These are phyloP conservation scores for Echites panduratus DNA, from an alignment of 257 asterid species.

Conservation along the genomic window DNA sequence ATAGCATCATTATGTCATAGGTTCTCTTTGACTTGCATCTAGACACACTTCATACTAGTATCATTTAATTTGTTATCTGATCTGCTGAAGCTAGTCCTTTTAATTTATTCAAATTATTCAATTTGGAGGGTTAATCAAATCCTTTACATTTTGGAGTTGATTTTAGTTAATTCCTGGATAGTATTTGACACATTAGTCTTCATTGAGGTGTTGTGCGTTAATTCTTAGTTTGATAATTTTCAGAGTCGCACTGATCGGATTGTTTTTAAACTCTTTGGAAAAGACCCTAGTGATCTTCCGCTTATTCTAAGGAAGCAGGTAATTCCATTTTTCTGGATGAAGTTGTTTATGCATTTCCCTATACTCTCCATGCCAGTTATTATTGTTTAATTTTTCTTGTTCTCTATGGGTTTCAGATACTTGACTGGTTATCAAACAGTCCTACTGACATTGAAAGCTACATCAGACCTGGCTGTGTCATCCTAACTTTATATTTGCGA, in stretches of 20 bases:
- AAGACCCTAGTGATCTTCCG: constrained; percentile 76
- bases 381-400: background rate
- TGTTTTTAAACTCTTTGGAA: constrained; percentile 81
- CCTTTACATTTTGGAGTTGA: background rate
- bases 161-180: background rate
- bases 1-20: background rate
- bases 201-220: constrained; percentile 2
- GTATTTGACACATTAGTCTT: background rate
- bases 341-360: constrained; percentile 6
- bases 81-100: background rate
- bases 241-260: constrained; percentile 85
- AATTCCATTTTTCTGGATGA: constrained; percentile 12
- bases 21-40: background rate
- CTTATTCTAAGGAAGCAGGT: constrained; percentile 75
- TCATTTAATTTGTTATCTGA: background rate
- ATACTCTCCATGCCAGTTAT: background rate
- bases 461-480: constrained; percentile 89
- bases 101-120: background rate
- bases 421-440: constrained; percentile 86
- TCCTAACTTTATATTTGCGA: constrained; percentile 67
- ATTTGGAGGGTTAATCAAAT: background rate
- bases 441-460: constrained; percentile 95
- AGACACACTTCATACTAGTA: background rate
- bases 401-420: constrained; percentile 52
- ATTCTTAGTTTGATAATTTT: constrained; percentile 18